phyloP scores from a whole-genome alignment of 352 stramenopile genomes.

The Phytophthora tentaculata region DNA sequence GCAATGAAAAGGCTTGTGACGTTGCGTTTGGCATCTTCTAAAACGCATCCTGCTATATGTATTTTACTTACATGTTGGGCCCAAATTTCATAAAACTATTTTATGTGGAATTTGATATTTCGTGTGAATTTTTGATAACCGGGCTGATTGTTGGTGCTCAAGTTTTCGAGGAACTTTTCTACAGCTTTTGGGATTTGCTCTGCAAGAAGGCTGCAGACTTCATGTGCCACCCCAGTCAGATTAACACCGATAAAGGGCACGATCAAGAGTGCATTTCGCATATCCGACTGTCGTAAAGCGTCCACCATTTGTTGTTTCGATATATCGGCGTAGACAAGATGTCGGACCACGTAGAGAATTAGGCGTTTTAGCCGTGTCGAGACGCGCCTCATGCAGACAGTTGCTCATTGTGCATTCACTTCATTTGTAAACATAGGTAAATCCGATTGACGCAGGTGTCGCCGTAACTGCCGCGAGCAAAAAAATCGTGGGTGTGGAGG shows the following conservation, averaged over 20 bases:
- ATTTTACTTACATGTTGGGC: too few relatives aligned
- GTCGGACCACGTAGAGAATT: too few relatives aligned
- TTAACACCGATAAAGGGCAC: background rate
- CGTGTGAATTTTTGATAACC: slow-evolving; percentile 5
- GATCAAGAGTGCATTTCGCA: slow-evolving; percentile 11
- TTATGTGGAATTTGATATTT: background rate
- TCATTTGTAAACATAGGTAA: too few relatives aligned
- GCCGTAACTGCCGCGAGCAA: background rate
- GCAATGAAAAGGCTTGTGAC: too few relatives aligned
- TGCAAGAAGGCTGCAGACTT: slow-evolving; percentile 14
- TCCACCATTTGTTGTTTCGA: background rate
- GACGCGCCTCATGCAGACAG: too few relatives aligned
- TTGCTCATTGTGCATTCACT: too few relatives aligned
- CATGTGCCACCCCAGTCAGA: slow-evolving; percentile 5
- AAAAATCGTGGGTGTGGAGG: slow-evolving; percentile 2
- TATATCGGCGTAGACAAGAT: too few relatives aligned
- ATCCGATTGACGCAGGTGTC: background rate
- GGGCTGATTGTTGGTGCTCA: slow-evolving; percentile 3
- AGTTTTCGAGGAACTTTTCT: slow-evolving; percentile 19
- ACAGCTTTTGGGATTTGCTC: background rate
- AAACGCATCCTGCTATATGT: too few relatives aligned
- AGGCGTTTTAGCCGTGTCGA: too few relatives aligned
- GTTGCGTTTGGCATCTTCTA: too few relatives aligned
- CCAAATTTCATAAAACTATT: too few relatives aligned
- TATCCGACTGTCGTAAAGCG: slow-evolving; percentile 11